phyloP scores from a whole-genome alignment of 139 green algal species.

The Edaphochlamys debaryana region DNA sequence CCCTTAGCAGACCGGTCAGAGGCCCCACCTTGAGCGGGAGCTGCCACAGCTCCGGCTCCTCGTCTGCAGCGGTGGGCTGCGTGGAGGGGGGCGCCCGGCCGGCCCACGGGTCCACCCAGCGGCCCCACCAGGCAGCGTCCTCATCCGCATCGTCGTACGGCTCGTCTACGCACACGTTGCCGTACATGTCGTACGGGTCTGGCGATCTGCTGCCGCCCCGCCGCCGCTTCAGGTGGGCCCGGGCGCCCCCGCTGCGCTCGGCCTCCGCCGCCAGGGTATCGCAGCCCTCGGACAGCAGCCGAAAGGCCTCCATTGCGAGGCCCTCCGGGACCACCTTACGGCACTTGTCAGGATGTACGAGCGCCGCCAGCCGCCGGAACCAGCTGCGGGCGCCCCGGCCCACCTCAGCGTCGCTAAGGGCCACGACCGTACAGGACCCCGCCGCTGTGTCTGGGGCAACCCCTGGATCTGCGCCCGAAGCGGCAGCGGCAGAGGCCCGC shows the following conservation, averaged over 20 bases:
- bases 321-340: constrained; percentile 1
- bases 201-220: not conserved
- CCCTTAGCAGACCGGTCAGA: too few species aligned
- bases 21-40: not conserved
- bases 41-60: constrained; percentile 23
- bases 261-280: not conserved
- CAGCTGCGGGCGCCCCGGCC: too few species aligned
- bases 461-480: too few species aligned
- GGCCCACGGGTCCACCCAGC: not conserved
- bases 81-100: not conserved
- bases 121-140: not conserved
- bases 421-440: too few species aligned
- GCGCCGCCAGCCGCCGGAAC: constrained; percentile 22
- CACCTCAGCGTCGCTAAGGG: too few species aligned
- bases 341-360: constrained; percentile 30
- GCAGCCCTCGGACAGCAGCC: not conserved
- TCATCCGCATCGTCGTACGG: not conserved
- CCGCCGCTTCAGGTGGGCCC: not conserved
- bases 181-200: not conserved
- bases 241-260: not conserved
- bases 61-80: not conserved
- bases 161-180: too few species aligned
- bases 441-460: too few species aligned
- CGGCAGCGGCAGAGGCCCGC: too few species aligned
- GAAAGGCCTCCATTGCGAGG: not conserved